These are phyloP conservation scores for Coniochaeta prunicola DNA, from an alignment of 2,329 filamentous ascomycete species.

Conservation along the genomic window DNA sequence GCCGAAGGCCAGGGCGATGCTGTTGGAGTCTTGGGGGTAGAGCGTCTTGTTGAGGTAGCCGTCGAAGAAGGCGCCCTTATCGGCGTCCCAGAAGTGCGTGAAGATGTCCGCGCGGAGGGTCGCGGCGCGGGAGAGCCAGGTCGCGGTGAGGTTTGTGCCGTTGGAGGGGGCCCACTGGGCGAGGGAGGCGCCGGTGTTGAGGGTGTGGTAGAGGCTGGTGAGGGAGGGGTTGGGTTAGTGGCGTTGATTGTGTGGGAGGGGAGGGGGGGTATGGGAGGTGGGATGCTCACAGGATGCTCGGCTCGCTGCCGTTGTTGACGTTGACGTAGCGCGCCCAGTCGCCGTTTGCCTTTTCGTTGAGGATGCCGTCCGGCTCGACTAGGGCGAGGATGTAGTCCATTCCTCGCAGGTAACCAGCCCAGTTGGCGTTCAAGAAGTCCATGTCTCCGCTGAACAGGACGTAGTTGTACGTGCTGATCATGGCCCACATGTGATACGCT, in stretches of 20 bases:
- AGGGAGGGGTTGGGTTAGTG: constrained; percentile 24
- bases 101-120: too few relatives aligned
- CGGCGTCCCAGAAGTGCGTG: constrained; percentile 15
- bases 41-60: constrained; percentile 1
- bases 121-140: too few relatives aligned
- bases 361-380: too few relatives aligned
- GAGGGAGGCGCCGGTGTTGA: constrained; percentile 17
- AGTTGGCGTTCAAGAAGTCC: constrained; percentile 36
- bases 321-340: too few relatives aligned
- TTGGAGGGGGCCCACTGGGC: constrained; percentile 10
- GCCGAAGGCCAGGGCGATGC: constrained; percentile 5
- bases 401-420: constrained; percentile 38
- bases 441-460: constrained; percentile 47
- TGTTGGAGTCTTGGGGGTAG: constrained; percentile 12
- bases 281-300: too few relatives aligned
- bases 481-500: constrained; percentile 53
- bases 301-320: too few relatives aligned
- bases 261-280: too few relatives aligned
- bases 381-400: constrained; percentile 31
- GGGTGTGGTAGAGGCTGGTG: neutral
- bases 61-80: constrained; percentile 3
- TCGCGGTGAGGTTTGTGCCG: constrained; percentile 8
- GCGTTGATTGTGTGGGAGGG: too few relatives aligned
- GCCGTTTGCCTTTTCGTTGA: too few relatives aligned
- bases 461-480: constrained; percentile 53